Base-by-base conservation (phyloP, 768 basidiomycete species). In the Terana coerulea region DNA sequence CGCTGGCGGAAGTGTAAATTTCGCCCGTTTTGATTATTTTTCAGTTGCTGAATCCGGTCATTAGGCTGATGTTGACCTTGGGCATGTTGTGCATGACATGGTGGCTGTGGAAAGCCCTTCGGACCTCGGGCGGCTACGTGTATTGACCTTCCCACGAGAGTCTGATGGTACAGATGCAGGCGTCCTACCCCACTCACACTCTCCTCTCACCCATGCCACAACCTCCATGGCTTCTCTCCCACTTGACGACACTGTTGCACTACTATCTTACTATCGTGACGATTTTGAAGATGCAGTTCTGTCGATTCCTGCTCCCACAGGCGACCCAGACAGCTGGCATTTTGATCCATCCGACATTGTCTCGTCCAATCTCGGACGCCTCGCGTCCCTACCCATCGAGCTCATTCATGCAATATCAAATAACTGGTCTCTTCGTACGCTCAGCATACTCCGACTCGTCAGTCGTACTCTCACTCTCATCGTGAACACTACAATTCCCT, bases 41-140 rank as follows among this genome's bases (percentile, higher is more conserved):
- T n/a, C n/a, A n/a, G n/a, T n/a, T n/a, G n/a, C n/a, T n/a, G n/a
- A n/a, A n/a, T n/a, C n/a, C n/a, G n/a, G n/a, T 40, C 17, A 9
- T n/a, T 25, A 37, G 35, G 35, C 15, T 37, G 24, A 11, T 40
- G 3, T 17, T 49, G 35, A 49, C 47, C 11, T 15, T 49, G 11
- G 47, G 47, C 25, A 26, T 49, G 35, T 12, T 37, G 10, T 34
- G 35, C 25, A 37, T 37, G 35, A 8, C 24, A 3, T 39, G 47
- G 47, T 40, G 28, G 24, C 33, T 49, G 22, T 49, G 47, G 47
- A 49, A 40, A 35, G 21, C 47, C 33, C 34, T 33, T 31, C 29
- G 29, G 14, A 17, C 45, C 9, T n/a, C n/a, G n/a, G n/a, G n/a
- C n/a, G n/a, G n/a, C n/a, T n/a, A n/a, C n/a, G n/a, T n/a, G n/a